phyloP scores from a whole-genome alignment of 2,329 filamentous ascomycete species.

The Cladophialophora exuberans region DNA sequence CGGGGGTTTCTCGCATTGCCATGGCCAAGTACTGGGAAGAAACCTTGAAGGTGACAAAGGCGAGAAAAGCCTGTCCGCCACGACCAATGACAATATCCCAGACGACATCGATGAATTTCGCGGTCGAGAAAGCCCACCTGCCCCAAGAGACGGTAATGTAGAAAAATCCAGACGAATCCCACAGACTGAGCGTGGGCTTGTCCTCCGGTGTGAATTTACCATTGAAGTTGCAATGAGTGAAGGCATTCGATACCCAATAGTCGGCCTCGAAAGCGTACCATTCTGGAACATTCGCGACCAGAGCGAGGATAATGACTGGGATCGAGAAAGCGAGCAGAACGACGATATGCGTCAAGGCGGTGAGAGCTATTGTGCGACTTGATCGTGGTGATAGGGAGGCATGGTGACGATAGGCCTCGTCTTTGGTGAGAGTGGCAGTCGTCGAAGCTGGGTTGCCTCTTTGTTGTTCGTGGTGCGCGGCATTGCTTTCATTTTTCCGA shows the following conservation, averaged over 20 bases:
- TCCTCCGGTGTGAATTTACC: constrained; percentile 18
- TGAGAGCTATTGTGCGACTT: neutral
- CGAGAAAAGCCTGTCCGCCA: constrained; percentile 39
- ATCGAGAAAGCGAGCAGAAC: constrained; percentile 22
- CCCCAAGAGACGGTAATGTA: constrained; percentile 29
- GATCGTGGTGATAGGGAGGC: neutral
- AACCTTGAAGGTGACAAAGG: constrained; percentile 37
- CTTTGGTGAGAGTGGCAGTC: neutral
- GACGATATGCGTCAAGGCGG: constrained; percentile 1
- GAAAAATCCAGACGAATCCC: constrained; percentile 26
- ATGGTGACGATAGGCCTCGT: neutral
- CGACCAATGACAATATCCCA: constrained; percentile 42
- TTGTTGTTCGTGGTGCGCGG: neutral
- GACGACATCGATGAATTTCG: constrained; percentile 41
- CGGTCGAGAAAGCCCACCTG: constrained; percentile 36
- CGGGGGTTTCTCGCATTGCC: constrained; percentile 39
- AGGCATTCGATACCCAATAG: constrained; percentile 16
- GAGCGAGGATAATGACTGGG: constrained; percentile 15
- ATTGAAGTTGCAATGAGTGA: constrained; percentile 28
- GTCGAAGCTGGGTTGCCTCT: neutral
- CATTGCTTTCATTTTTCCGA: neutral
- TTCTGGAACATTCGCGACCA: constrained; percentile 14
- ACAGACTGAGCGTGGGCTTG: constrained; percentile 18
- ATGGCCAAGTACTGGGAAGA: constrained; percentile 40
- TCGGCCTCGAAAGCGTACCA: constrained; percentile 15